phyloP scores from a whole-genome alignment of 495 filamentous ascomycete genomes.

The Xylaria bambusicola region DNA sequence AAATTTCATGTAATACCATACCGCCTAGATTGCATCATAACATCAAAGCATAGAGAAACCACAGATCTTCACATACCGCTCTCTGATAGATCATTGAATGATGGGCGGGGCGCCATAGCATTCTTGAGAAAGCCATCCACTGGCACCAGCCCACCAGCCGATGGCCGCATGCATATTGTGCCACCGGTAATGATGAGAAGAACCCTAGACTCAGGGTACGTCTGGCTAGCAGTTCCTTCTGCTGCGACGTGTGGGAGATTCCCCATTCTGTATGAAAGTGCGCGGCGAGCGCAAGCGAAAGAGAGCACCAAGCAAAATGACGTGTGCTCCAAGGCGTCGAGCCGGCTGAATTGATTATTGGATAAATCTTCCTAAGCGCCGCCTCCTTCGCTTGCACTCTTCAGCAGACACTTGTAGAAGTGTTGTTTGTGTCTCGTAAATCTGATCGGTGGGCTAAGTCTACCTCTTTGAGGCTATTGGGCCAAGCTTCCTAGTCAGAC shows the following conservation, averaged over 20 bases:
- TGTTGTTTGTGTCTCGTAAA: neutral
- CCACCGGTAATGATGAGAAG: conserved; percentile 93
- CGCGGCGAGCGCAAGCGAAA: neutral
- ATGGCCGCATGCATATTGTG: conserved; percentile 91
- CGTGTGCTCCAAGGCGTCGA: neutral
- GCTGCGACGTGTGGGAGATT: conserved; percentile 12
- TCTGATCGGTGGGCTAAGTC: no score
- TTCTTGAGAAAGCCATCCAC: conserved; percentile 80
- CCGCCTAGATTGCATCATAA: neutral
- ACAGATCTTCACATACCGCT: conserved; percentile 40
- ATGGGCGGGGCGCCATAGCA: conserved; percentile 79
- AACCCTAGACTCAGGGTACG: conserved; percentile 71
- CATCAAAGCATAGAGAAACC: neutral
- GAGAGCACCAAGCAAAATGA: neutral
- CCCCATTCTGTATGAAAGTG: conserved; percentile 21
- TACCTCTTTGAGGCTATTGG: no score
- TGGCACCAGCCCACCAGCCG: conserved; percentile 65
- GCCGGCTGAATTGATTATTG: neutral
- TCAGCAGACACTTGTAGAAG: neutral
- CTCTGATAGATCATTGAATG: conserved; percentile 85
- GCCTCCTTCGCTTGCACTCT: neutral
- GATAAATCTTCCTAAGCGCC: neutral
- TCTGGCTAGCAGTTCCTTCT: conserved; percentile 11
- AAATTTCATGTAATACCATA: neutral
- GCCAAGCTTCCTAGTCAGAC: neutral